These are phyloP conservation scores for Chytriomyces sp. DNA, from an alignment of 192 early-diverging fungal genomes.

Conservation along the genomic window DNA sequence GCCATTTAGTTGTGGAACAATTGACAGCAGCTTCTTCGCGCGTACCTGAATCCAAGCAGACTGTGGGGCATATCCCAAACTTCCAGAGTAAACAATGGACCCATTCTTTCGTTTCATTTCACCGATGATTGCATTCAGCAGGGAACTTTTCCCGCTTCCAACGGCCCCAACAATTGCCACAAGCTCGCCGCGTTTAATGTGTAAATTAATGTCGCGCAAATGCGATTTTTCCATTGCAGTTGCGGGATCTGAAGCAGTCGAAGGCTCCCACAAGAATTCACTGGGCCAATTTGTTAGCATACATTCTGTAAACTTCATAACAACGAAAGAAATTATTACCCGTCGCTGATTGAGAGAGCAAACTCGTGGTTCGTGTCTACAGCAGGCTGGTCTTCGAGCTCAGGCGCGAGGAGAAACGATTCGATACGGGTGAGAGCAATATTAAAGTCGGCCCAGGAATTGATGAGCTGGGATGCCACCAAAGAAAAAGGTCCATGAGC, in stretches of 20 bases:
- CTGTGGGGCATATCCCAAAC: constrained; percentile 81
- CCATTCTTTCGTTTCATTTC: constrained; percentile 72
- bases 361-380: constrained; percentile 46
- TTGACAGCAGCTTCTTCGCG: constrained; percentile 41
- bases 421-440: constrained; percentile 54
- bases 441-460: constrained; percentile 51
- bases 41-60: constrained; percentile 81
- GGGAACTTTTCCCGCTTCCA: constrained; percentile 82
- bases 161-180: constrained; percentile 82
- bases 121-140: constrained; percentile 81
- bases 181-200: constrained; percentile 59
- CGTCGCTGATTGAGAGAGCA: constrained; percentile 66
- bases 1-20: constrained; percentile 75
- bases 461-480: constrained; percentile 50
- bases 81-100: constrained; percentile 60
- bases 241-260: background rate
- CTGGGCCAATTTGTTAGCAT: constrained; percentile 59
- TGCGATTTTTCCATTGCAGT: background rate
- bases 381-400: constrained; percentile 61
- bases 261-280: constrained; percentile 58
- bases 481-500: constrained; percentile 48
- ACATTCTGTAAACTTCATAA: constrained; percentile 60
- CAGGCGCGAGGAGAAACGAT: constrained; percentile 59
- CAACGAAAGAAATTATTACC: constrained; percentile 57
- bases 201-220: constrained; percentile 52